Evolutionary conservation across 257 asterid species (phyloP), one percentile per base, ranked within the genome.

Genomic region (Nicotiana sylvestris): DNA sequence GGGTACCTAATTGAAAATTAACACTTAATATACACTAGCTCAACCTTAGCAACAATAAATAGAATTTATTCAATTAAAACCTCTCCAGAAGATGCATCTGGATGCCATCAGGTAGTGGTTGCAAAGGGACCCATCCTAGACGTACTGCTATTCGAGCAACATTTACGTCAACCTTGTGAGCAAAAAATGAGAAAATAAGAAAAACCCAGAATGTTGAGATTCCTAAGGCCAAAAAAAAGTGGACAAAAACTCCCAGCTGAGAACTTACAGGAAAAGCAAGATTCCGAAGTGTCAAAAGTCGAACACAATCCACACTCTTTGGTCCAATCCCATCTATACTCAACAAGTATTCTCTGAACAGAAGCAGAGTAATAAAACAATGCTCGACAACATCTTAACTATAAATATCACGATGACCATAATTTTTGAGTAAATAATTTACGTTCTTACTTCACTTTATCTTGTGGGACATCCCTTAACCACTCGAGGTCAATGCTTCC

Each of bases 231-330:
- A 32, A 76, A 53, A 8, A 21, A 16, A 51, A 76, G 65, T 74
- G 62, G 51, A 55, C 57, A 37, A 6, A 60, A 70, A 30, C 79
- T 60, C 74, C 78, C 62, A 35, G 78, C 76, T 4, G 69, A 69
- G 67, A 78, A 74, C 87, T 84, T 91, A 95, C 97, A 0, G 96
- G 96, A 65, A 93, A 94, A 49, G 98, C 91, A 30, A 65, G 87
- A 43, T 88, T 90, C 39, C 85, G 88, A 81, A 92, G 96, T 2
- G 88, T 46, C 89, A 94, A 87, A 74, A 94, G 96, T 83, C 92
- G 81, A 81, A 94, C 83, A 16, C 98, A 94, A 85, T 92, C 97
- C 1, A 84, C 88, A 66, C 98, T 94, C 89, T 94, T 94, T 84
- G 91, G 74, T 6, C 93, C 95, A 46, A 94, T 80, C 15, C 98